Base-by-base conservation (phyloP, 768 basidiomycete genomes). In the Amylocystis lapponica region DNA sequence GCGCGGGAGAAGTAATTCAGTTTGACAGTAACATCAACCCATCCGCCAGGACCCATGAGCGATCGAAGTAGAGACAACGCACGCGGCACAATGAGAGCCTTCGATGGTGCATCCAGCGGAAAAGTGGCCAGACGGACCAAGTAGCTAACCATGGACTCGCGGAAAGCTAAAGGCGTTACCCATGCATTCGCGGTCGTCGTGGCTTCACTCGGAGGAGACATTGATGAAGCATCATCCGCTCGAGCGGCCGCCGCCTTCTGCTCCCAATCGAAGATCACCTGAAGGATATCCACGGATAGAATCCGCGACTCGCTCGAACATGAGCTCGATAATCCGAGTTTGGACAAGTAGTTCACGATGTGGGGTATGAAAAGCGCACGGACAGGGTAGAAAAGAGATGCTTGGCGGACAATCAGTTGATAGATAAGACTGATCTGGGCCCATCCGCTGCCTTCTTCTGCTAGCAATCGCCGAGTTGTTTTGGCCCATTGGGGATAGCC, bases 221-320 rank as follows among this genome's bases (percentile, higher is more conserved):
- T 11, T 9, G 29, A 39, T 16, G 57, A 41, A 19, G 43, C 40
- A 5, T 40, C 50, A 22, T 46, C 43, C 19, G 49, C 50, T 5
- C 35, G 26, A 9, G 48, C 29, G 11, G 40, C 25, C 14, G 55
- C 66, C 46, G 72, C 72, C 63, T 76, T 76, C 63, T 87, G 82
- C 61, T 98, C 96, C 96, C 96, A 99, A 31, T 82, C 77, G 57
- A 92, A 89, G 27, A 99, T 85, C 30, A 93, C 81, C 59, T 96
- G 92, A 12, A 94, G 72, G 27, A 94, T 78, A 47, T 99, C 96
- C 45, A 97, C 77, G 17, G 91, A 89, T 31, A 98, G 67, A 17
- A 82, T 66, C n/a, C 92, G 81, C 6, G 88, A 83, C 54, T 98
- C 96, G 19, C 72, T 58, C 8, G 79, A 85, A 10, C 89, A 77